Conservation (phyloP, 768 basidiomycete species). For the Jaapia argillacea region DNA sequence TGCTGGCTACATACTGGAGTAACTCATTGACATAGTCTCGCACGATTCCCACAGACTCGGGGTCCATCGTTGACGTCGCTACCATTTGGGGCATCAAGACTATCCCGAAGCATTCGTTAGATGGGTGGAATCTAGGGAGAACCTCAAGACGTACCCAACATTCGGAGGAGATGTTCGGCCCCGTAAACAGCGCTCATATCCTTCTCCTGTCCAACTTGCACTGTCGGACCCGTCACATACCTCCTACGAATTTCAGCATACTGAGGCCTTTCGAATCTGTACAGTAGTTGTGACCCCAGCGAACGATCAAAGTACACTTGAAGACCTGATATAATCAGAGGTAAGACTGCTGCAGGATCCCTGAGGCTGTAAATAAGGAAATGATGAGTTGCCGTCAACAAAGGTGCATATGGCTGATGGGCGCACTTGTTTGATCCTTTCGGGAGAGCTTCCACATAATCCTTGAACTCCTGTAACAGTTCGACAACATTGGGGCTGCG, state of each 20-base stretch:
- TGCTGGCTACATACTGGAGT: constrained; percentile 47
- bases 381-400: neutral
- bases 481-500: constrained; percentile 69
- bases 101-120: constrained; percentile 17
- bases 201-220: constrained; percentile 58
- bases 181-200: constrained; percentile 91
- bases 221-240: constrained; percentile 66
- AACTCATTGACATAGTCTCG: constrained; percentile 88
- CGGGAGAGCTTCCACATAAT: constrained; percentile 44
- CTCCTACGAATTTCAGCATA: constrained; percentile 4
- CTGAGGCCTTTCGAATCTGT: neutral
- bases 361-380: constrained; percentile 36
- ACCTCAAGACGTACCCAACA: constrained; percentile 87
- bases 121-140: too few species aligned
- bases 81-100: constrained; percentile 92
- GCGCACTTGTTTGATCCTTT: constrained; percentile 27
- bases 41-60: constrained; percentile 73
- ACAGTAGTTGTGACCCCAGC: constrained; percentile 32
- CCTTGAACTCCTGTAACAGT: constrained; percentile 69
- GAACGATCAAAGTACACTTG: constrained; percentile 91
- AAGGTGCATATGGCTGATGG: neutral
- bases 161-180: constrained; percentile 84
- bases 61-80: constrained; percentile 80
- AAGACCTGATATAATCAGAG: constrained; percentile 79
- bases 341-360: constrained; percentile 58